Conservation (phyloP, 2,329 filamentous ascomycete genomes). For the Nemania sp. region DNA sequence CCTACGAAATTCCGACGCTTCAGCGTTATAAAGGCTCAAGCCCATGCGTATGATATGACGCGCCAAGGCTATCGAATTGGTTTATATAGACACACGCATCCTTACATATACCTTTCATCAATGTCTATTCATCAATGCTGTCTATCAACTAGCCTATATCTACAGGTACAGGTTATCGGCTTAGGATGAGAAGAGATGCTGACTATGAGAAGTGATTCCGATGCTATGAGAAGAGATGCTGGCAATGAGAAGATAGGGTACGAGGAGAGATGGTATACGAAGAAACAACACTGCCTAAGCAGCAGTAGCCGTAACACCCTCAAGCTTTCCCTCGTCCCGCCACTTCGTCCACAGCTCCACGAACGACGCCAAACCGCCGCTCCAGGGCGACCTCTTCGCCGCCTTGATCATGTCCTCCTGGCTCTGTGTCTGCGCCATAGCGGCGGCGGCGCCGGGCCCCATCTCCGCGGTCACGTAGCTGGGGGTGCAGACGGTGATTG, state of each 20-base stretch:
- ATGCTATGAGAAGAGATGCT: background rate
- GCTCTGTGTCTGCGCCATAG: slow-evolving; percentile 20
- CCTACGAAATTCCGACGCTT: too few relatives aligned
- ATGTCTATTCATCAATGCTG: too few relatives aligned
- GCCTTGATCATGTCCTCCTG: slow-evolving; percentile 40
- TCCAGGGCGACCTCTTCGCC: slow-evolving; percentile 37
- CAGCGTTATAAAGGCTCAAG: too few relatives aligned
- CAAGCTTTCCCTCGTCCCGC: slow-evolving; percentile 38
- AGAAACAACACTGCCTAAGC: slow-evolving; percentile 9
- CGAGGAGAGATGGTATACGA: background rate
- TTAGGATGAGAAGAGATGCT: too few relatives aligned
- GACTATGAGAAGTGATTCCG: too few relatives aligned
- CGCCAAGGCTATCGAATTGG: too few relatives aligned
- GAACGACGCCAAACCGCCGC: slow-evolving; percentile 40
- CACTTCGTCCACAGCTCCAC: slow-evolving; percentile 35
- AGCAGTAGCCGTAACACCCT: slow-evolving; percentile 26
- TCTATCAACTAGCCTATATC: too few relatives aligned
- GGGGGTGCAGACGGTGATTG: slow-evolving; percentile 55
- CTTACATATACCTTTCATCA: too few relatives aligned
- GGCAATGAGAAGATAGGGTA: background rate
- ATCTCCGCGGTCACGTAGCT: slow-evolving; percentile 56
- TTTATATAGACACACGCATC: too few relatives aligned
- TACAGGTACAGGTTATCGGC: too few relatives aligned
- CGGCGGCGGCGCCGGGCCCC: slow-evolving; percentile 23
- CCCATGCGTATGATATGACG: too few relatives aligned